Evolutionary conservation across 2,329 filamentous ascomycete species (phyloP), one percentile per base, ranked within the genome.

Genomic region (Microcyclosporella mali): DNA sequence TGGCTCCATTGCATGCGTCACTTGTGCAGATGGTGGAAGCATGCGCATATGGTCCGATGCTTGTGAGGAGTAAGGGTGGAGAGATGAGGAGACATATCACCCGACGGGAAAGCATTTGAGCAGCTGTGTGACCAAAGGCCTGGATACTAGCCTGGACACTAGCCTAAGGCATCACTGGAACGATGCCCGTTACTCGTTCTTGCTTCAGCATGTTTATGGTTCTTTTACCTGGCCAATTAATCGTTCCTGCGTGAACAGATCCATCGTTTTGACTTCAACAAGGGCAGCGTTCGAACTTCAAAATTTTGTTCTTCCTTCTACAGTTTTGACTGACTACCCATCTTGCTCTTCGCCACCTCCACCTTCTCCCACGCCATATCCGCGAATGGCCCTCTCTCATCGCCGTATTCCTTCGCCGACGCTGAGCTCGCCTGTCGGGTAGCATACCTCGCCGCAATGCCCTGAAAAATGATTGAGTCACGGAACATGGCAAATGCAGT

Each of bases 401-500:
- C 70, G 2, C 75, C 88, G 65, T 94, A 86, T 37, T 79, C 73
- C 55, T 74, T 77, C 4, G 92, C 92, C 62, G 84, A 78, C 41
- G 79, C 84, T 63, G 87, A 94, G 66, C 88, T 95, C 18, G 92
- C 90, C 73, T 97, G 89, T 36, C 89, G 72, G 36, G 77, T 69
- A 17, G 92, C 90, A 62, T 85, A 85, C 49, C 92, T 72, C 33
- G 92, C 90, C 34, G 88, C 89, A 62, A 97, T 95, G 3, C 92
- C 92, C 70, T 97, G 90, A 81, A 72, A 79, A 58, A 82, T 81
- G 34, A 82, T 72, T 8, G 73, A 70, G 33, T 70, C 72, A 46
- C 79, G 69, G 58, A 79, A 81, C 14, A 75, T 69, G 37, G 73
- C 74, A 61, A 83, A 83, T 1, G 78, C 75, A 55, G 78, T 74